Base-by-base conservation (phyloP, 495 filamentous ascomycete genomes). In the Bacidia gigantensis region DNA sequence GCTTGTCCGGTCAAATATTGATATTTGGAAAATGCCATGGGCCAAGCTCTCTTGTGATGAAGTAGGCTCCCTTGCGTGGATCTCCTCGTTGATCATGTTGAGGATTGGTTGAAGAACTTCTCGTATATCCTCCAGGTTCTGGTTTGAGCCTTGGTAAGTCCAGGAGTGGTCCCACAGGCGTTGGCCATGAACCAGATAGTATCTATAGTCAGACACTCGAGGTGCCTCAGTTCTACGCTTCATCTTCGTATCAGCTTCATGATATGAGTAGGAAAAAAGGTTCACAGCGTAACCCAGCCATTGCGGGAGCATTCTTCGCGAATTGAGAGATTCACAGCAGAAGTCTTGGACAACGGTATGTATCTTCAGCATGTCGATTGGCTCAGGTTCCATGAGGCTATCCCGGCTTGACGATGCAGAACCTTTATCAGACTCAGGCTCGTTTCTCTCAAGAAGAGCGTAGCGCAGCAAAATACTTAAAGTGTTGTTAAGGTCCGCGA, bases 331-430 rank as follows among this genome's bases (percentile, higher is more conserved):
- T 58, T 87, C 83, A 17, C 83, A 76, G 53, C 85, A 87, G 50
- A 89, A 88, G 0, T 77, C 81, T 60, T 90, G 87, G 3, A 89
- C 83, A 0, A 90, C 84, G 26, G 77, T 82, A 61, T 89, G 85
- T 40, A 90, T 72, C 26, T 82, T 79, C 26, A 90, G 72, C 29
- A 88, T 73, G 49, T 89, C 86, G 20, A 87, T 74, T 35, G 73
- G 71, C 21, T 75, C 76, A 1, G 69, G 64, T 41, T 73, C 73
- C 0, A 68, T 53, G 0, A 79, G 64, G 47, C 72, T 78, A 23
- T 73, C 67, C 39, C 67, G 66, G 56, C 73, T 83, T 39, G 71
- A 59, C 1, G 58, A 60, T 43, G 45, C 49, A 12, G 60, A 60
- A 18, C 60, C 59, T 1, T 66, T 61, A 3, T 66, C 68, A 3